Percentiles rank a stretch among this genome's conserved stretches.
Conservation (phyloP, 2,329 filamentous ascomycete genomes). For the Penicillium sp. region DNA sequence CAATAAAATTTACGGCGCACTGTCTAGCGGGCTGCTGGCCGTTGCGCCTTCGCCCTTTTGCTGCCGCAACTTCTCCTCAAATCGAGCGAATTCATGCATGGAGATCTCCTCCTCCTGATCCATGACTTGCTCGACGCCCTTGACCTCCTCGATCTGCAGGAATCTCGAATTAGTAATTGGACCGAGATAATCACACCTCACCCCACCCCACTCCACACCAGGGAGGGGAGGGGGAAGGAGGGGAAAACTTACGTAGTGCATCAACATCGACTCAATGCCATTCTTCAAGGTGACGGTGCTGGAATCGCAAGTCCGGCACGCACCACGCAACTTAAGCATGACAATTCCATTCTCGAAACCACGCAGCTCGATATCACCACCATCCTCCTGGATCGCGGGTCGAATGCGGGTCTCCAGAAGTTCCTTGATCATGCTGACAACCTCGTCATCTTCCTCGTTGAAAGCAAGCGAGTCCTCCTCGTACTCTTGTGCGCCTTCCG, state of each 20-base stretch:
- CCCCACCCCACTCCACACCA: no score
- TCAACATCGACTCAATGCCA: constrained; percentile 97
- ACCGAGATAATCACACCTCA: neutral
- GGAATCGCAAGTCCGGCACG: constrained; percentile 93
- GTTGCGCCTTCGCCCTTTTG: constrained; percentile 59
- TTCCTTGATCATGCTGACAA: constrained; percentile 98
- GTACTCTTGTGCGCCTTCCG: constrained; percentile 54
- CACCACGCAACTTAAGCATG: constrained; percentile 83
- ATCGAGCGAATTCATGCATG: constrained; percentile 85
- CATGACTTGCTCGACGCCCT: constrained; percentile 86
- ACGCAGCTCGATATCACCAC: constrained; percentile 93
- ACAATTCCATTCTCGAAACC: constrained; percentile 88
- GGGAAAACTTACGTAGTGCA: constrained; percentile 77
- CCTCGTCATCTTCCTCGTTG: constrained; percentile 89
- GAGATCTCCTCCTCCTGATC: constrained; percentile 92
- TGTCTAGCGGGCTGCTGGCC: constrained; percentile 59
- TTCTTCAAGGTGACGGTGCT: constrained; percentile 97
- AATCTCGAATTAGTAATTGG: constrained; percentile 23
- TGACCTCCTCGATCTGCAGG: constrained; percentile 86
- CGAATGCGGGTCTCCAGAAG: constrained; percentile 92
- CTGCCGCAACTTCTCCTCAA: constrained; percentile 79
- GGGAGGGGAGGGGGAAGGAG: neutral
- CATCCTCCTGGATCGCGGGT: constrained; percentile 95
- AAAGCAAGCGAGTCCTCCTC: constrained; percentile 76
- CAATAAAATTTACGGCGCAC: constrained; percentile 35